Percentiles rank a stretch among this genome's conserved stretches.
Evolutionary conservation across 1,284 basidiomycete genomes (phyloP).

Genomic region (Cutaneotrichosporon dermatis): DNA sequence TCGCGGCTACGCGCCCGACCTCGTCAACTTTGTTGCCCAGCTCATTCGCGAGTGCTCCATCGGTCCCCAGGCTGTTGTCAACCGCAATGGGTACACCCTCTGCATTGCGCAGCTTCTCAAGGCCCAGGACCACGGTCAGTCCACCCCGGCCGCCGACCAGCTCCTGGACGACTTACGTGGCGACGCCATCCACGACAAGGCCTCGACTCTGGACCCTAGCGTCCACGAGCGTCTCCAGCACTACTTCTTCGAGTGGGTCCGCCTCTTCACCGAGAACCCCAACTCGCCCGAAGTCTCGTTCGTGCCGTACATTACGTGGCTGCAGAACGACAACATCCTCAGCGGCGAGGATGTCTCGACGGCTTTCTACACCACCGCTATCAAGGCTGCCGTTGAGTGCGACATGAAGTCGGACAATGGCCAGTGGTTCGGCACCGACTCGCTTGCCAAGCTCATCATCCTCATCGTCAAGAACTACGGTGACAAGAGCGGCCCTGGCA

Average conservation of each 20-base stretch:
- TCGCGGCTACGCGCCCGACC: conserved; percentile 66
- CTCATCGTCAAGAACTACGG: conserved; percentile 98
- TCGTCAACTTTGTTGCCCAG: conserved; percentile 78
- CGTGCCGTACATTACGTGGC: conserved; percentile 92
- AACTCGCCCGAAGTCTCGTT: conserved; percentile 87
- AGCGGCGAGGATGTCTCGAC: conserved; percentile 95
- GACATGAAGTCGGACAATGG: conserved; percentile 83
- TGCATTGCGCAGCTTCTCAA: conserved; percentile 78
- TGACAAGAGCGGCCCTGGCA: conserved; percentile 64
- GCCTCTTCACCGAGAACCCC: conserved; percentile 67
- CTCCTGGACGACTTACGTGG: conserved; percentile 46
- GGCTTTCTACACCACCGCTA: conserved; percentile 97
- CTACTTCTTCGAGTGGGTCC: conserved; percentile 79
- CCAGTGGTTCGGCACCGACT: conserved; percentile 83
- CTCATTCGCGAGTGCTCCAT: conserved; percentile 83
- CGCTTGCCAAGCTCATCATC: conserved; percentile 89
- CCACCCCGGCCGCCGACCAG: conserved; percentile 37
- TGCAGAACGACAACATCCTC: conserved; percentile 93
- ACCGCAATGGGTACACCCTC: conserved; percentile 72
- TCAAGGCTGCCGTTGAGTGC: conserved; percentile 87
- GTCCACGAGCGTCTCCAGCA: conserved; percentile 56
- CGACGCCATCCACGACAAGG: conserved; percentile 18
- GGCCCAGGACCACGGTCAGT: conserved; percentile 41
- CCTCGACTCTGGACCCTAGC: conserved; percentile 40
- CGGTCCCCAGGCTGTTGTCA: conserved; percentile 66